phyloP scores from a whole-genome alignment of 805 yeast species.

The Candida montana region DNA sequence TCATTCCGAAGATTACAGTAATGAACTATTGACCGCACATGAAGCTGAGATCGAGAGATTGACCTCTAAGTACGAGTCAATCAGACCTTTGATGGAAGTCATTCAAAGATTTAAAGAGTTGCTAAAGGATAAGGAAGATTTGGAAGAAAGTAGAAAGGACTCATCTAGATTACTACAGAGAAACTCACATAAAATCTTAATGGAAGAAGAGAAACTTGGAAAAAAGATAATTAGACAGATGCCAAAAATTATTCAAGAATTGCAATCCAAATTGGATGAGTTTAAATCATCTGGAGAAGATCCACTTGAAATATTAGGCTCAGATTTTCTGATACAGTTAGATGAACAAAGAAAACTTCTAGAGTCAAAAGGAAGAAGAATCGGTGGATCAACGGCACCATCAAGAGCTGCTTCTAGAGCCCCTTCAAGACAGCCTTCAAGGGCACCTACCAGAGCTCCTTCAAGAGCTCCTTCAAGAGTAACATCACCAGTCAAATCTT shows the following conservation, averaged over 20 bases:
- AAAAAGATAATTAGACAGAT: constrained; percentile 59
- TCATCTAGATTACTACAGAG: constrained; percentile 72
- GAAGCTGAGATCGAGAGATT: constrained; percentile 56
- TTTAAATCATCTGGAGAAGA: constrained; percentile 42
- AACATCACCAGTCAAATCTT: constrained; percentile 16
- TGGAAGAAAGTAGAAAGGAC: constrained; percentile 70
- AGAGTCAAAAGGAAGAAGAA: constrained; percentile 20
- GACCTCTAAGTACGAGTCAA: constrained; percentile 41
- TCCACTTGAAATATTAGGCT: constrained; percentile 26
- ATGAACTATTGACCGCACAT: constrained; percentile 54
- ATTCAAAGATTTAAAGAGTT: constrained; percentile 52
- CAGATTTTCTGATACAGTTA: constrained; percentile 26
- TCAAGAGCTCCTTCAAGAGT: constrained; percentile 17
- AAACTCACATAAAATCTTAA: constrained; percentile 70
- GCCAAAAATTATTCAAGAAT: constrained; percentile 54
- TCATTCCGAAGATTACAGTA: constrained; percentile 44
- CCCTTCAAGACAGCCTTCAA: constrained; percentile 17
- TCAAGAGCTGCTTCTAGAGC: constrained; percentile 18
- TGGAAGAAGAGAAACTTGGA: constrained; percentile 75
- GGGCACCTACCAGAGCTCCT: constrained; percentile 17
- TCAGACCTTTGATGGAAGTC: constrained; percentile 51
- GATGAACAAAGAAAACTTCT: constrained; percentile 22
- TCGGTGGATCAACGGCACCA: constrained; percentile 16
- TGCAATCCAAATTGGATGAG: constrained; percentile 41
- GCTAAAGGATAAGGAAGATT: constrained; percentile 51